These are phyloP conservation scores for Westerdykella ornata DNA, from an alignment of 2,329 filamentous ascomycete genomes.

Conservation along the genomic window DNA sequence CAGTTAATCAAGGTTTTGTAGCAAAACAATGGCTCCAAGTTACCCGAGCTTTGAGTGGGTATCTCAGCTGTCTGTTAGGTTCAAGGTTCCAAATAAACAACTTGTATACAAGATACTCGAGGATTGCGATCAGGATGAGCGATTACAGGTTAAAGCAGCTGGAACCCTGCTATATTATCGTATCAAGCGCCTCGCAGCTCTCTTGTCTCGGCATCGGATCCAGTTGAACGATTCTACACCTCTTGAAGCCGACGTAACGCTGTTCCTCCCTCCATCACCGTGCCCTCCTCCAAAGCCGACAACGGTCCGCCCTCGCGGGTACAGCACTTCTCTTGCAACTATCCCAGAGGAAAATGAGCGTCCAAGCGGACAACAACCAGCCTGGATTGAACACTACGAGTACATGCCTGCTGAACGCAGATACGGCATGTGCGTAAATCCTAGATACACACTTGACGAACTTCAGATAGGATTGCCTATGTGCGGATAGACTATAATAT, in stretches of 20 bases:
- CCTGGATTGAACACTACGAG: too few relatives aligned
- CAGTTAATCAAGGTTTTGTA: background rate
- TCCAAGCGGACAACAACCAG: too few relatives aligned
- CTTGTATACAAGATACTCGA: constrained; percentile 3
- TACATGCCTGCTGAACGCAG: too few relatives aligned
- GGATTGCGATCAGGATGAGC: background rate
- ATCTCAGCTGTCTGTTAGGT: constrained; percentile 1
- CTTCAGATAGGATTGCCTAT: too few relatives aligned
- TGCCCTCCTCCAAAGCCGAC: constrained; percentile 4
- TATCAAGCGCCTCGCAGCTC: constrained; percentile 1
- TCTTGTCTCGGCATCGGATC: constrained; percentile 1
- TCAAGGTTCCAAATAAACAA: constrained; percentile 1
- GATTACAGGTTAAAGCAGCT: background rate
- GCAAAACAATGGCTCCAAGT: constrained; percentile 1
- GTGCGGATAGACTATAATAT: too few relatives aligned
- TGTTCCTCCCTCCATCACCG: constrained; percentile 2
- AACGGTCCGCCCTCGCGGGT: too few relatives aligned
- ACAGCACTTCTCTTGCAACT: too few relatives aligned
- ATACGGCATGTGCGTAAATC: too few relatives aligned
- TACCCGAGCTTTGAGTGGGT: constrained; percentile 3
- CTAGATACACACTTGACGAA: too few relatives aligned
- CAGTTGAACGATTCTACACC: background rate
- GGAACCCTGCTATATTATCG: background rate
- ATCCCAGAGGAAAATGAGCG: too few relatives aligned
- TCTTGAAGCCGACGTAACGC: background rate